Evolutionary conservation across 2,329 filamentous ascomycete genomes (phyloP), one percentile per base, ranked within the genome.

Genomic region (Neophaeococcomyces aloes): DNA sequence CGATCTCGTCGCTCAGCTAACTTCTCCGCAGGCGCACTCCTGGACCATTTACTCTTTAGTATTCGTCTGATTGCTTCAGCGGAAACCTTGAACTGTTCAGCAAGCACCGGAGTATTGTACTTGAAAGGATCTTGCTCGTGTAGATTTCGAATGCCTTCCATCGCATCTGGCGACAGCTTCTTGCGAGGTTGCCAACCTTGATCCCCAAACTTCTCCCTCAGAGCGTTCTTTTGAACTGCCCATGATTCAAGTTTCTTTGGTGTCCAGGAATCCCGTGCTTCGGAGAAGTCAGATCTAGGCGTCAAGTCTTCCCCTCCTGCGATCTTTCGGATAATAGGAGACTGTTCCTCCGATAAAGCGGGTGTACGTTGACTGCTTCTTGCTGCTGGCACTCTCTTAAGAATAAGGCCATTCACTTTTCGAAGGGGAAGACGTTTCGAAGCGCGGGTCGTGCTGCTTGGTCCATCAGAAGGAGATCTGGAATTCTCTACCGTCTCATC

Each of bases 51-150:
- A 53, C 66, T 69, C 51, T 68, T 86, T 49, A 98, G 67, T 41
- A 98, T 94, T 29, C 91, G 76, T 8, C 88, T 79, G 47, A 96
- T 84, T 1, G 80, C 85, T 60, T 98, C 91, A 2, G 84, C 71
- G 1, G 86, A 87, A n/a, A 95, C 71, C 61, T 87, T 72, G 64
- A 96, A 98, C 54, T 86, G 78, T 1, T 78, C 59, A 1, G 89
- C 78, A 11, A 96, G 76, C 27, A 78, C 72, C 13, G 72, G 63
- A 1, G 83, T 93, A 3, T 81, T 83, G 66, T 87, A 95, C 45
- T 74, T 71, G 2, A 82, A 73, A 0, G 89, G 86, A 50, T 86
- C 81, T 54, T 86, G 79, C 19, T 74, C 68, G 61, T 95, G 78
- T 27, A 98, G 70, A 15, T 84, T 81, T 32, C 87, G 79, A 54